Conservation (phyloP, 1,284 basidiomycete species). For the Sporisorium iseilematis-ciliati region DNA sequence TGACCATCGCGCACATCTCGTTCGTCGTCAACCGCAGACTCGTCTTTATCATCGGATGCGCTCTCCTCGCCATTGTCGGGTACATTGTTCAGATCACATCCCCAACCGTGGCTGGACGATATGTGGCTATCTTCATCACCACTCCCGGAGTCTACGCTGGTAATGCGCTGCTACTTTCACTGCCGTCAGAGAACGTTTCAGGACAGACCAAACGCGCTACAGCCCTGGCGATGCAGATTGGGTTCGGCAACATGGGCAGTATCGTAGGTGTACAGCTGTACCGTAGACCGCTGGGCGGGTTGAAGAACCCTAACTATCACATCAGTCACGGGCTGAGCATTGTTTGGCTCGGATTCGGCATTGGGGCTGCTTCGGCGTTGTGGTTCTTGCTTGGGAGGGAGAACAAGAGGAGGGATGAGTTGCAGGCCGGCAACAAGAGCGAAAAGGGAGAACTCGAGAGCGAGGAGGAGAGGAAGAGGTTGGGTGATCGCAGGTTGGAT, state of each 20-base stretch:
- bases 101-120: constrained; percentile 75
- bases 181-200: constrained; percentile 80
- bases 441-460: constrained; percentile 3
- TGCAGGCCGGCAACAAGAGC: constrained; percentile 6
- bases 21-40: constrained; percentile 62
- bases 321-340: constrained; percentile 73
- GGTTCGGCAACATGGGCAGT: constrained; percentile 77
- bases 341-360: constrained; percentile 71
- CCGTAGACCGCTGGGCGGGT: constrained; percentile 72
- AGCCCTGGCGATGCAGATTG: constrained; percentile 78
- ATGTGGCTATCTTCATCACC: constrained; percentile 76
- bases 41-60: constrained; percentile 75
- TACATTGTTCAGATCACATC: constrained; percentile 77
- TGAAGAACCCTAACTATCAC: constrained; percentile 74
- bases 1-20: constrained; percentile 74
- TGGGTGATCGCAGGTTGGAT: constrained; percentile 38
- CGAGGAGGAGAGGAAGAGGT: constrained; percentile 19
- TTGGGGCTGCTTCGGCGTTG: constrained; percentile 73
- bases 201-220: constrained; percentile 79
- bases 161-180: constrained; percentile 73
- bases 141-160: constrained; percentile 77
- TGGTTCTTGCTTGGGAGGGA: constrained; percentile 74
- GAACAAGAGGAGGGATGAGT: constrained; percentile 71
- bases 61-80: constrained; percentile 75
- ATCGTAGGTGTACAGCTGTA: constrained; percentile 74